These are phyloP conservation scores for Paramecium biaurelia DNA, from an alignment of 73 alveolate species.

Conservation along the genomic window DNA sequence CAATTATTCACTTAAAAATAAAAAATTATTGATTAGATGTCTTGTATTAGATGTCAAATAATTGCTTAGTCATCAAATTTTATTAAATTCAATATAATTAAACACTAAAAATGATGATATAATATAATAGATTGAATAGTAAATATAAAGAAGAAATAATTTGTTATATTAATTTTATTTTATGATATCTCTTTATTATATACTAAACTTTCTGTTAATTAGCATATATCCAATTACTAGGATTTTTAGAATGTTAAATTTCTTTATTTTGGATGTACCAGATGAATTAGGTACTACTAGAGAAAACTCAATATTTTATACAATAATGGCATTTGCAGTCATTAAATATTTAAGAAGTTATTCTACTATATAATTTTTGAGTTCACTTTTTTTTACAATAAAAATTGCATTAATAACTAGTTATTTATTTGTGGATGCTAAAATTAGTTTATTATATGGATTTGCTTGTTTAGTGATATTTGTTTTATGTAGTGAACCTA, in stretches of 20 bases:
- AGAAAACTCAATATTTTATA: conserved; percentile 29
- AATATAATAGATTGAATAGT: neutral
- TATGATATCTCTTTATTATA: conserved; percentile 4
- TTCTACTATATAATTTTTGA: neutral
- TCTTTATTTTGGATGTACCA: neutral
- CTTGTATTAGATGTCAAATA: neutral
- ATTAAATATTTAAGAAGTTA: neutral
- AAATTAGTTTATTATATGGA: conserved; percentile 46
- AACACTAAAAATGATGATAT: neutral
- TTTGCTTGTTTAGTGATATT: conserved; percentile 38
- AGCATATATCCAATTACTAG: conserved; percentile 16
- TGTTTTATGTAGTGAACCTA: conserved; percentile 52
- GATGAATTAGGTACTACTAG: conserved; percentile 45
- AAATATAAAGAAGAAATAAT: neutral
- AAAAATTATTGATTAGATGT: neutral
- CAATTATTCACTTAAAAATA: neutral
- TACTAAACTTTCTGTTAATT: neutral
- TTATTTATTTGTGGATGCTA: conserved; percentile 35
- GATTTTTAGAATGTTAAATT: conserved; percentile 3
- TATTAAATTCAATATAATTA: neutral
- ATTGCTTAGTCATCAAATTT: neutral
- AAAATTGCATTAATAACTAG: neutral
- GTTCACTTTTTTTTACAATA: neutral
- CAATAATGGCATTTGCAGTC: conserved; percentile 28
- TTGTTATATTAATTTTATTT: neutral